Base-by-base conservation (phyloP, 441 rosid genomes). In the Adansonia gregorii region DNA sequence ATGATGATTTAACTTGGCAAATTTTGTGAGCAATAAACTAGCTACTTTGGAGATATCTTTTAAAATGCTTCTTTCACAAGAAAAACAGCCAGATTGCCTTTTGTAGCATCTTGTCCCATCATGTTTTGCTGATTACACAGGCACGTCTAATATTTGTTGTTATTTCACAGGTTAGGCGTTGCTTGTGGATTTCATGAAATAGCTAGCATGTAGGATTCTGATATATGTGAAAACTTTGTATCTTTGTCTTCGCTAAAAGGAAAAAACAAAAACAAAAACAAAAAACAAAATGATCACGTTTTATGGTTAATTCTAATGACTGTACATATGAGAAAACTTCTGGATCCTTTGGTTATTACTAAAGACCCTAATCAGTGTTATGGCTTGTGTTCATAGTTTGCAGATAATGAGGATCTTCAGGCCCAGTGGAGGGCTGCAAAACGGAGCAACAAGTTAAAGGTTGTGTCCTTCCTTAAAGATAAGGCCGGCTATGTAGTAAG, bases 381-480 rank as follows among this genome's bases (percentile, higher is more conserved):
- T 80, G 71, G 54, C 67, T 55, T 77, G 20, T 84, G 56, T 73
- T 70, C 82, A 41, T 80, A 95, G 99, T 92, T 92, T 87, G 92
- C 91, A 49, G 97, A 92, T 72, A 87, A 92, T 81, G 89, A 89
- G 81, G 94, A 89, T 83, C 92, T 95, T 67, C 99, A 95, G 75
- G 72, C 74, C 35, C 87, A 92, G 72, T 94, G 98, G 96, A 88
- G 92, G 76, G 87, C 73, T 56, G 94, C 98, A 51, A 94, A 95
- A 84, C 89, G 86, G 87, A 87, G 70, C 85, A 95, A 92, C 85
- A 95, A 94, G 84, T 84, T 94, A 86, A 95, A 91, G 86, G 99
- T 85, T 82, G 94, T 82, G 31, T 83, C 91, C 67, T 83, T 91
- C 48, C 69, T 94, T 74, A 94, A 88, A 82, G 97, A 90, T 78